Evolutionary conservation across 2,329 filamentous ascomycete genomes (phyloP), one percentile per base, ranked within the genome.

Genomic region (Tolypocladium cylindrosporum): DNA sequence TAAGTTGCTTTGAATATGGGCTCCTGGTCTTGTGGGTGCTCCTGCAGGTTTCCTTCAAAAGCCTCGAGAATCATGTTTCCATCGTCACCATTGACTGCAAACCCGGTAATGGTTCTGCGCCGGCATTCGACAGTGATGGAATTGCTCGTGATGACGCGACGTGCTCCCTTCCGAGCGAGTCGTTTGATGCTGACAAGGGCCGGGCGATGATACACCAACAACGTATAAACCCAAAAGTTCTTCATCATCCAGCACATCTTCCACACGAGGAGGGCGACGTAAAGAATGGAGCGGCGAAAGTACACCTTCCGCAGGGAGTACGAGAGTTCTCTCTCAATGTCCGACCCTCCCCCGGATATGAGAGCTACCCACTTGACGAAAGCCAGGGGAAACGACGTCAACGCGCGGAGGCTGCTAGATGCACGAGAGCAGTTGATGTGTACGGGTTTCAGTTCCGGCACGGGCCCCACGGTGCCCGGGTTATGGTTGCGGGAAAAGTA

Each of bases 281-380:
- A 65, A 9, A 72, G 60, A 34, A 67, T 59, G 16, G 60, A 36
- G 9, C 57, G 55, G 14, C 68, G 63, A 39, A 65, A 63, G 45
- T 64, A 66, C 11, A 65, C 61, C 41, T 66, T 59, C 14, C 67
- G 61, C 11, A 74, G 61, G 8, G 65, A 62, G 57, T 72, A 71
- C 65, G 66, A 71, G 3, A 74, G 61, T 60, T 74, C 72, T 34
- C 71, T 60, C 57, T 73, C 72, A 36, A 72, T 63, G 53, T 72
- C 67, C 16, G 68, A 68, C 7, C 69, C 69, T 5, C 67, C 72
- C 2, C 69, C 67, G 1, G 69, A 69, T 41, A 73, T 65, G 54
- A 73, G 66, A 11, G 68, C 70, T 1, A 70, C 59, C 66, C 70
- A 74, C 56, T 71, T 70, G 21, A 67, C 61, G 19, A 71, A 61